A percentile compares a stretch with the other conserved stretches of the same genome.
Conservation (phyloP, 495 filamentous ascomycete genomes). For the Hypoxylon crocopeplum region DNA sequence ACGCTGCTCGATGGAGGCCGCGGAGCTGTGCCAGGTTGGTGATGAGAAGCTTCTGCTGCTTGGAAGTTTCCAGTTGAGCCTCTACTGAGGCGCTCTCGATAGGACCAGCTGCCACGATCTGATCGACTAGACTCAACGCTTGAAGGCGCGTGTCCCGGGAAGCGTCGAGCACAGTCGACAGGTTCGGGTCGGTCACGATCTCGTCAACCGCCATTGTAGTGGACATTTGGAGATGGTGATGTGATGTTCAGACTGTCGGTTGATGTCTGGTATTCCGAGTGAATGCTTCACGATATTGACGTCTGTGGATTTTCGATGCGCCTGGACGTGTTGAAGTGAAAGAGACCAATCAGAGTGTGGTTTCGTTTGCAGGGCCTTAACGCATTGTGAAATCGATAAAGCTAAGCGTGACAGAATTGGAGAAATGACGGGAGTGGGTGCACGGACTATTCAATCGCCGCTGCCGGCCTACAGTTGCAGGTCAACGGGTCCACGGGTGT, state of each 20-base stretch:
- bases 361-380: not conserved
- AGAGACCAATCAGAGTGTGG: slow-evolving; percentile 12
- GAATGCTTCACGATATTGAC: too few species aligned
- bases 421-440: not conserved
- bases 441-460: not conserved
- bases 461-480: not conserved
- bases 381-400: too few species aligned
- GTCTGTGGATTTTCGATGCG: not conserved
- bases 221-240: too few species aligned
- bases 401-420: not conserved
- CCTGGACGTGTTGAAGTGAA: not conserved
- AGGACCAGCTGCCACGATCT: slow-evolving; percentile 43
- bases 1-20: slow-evolving; percentile 79
- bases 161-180: slow-evolving; percentile 73
- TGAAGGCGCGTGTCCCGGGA: slow-evolving; percentile 74
- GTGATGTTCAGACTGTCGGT: too few species aligned
- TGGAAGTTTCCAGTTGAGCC: slow-evolving; percentile 67
- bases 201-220: slow-evolving; percentile 56
- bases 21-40: slow-evolving; percentile 83
- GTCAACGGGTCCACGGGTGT: not conserved
- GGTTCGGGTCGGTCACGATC: slow-evolving; percentile 72
- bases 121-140: slow-evolving; percentile 73
- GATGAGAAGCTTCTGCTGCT: slow-evolving; percentile 80
- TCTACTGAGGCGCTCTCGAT: slow-evolving; percentile 52
- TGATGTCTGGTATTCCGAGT: too few species aligned